Evolutionary conservation across 1,284 basidiomycete species (phyloP), one percentile per base, ranked within the genome.

Genomic region (Fomitopsis palustris): DNA sequence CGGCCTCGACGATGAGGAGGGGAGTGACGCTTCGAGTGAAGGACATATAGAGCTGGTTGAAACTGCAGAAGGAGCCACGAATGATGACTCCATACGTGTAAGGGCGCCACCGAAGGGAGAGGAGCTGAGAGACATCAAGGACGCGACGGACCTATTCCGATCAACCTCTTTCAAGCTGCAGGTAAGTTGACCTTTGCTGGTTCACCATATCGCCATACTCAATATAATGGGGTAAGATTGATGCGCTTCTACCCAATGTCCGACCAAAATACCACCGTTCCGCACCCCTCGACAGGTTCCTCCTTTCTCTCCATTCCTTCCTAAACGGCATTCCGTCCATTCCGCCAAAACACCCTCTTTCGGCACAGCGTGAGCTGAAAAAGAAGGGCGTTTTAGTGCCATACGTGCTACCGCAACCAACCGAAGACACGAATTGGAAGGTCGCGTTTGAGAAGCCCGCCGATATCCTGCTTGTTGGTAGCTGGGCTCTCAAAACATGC

Each of bases 121-220:
- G 61, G 93, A 96, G 72, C 79, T 96, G 52, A 83, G 88, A 60
- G 77, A 76, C 6, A 87, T 95, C 61, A 90, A 88, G 70, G 85
- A 93, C 69, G 85, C 93, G 7, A 79, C 85, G 27, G 88, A 94
- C 60, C 78, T 97, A 17, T 93, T 90, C 70, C 81, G 84, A 66
- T 95, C 93, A 0, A 91, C 83, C 56, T 83, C 93, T 1, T 93
- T 97, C 77, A 94, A 93, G 70, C 79, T 95, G 8, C 89, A 94
- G 79, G 90, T 89, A 55, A 41, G 77, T 66, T 2, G 5, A 17
- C 37, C 42, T 6, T 23, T 35, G 17, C 16, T 38, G 29, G 35
- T 33, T 16, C n/a, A 25, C 19, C 7, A 2, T n/a, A 4, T 68
- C 12, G 5, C 10, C 25, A 4, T 16, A 5, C 21, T 16, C 16